These are phyloP conservation scores for Iberis pinnata DNA, from an alignment of 345 rosid species.

Conservation along the genomic window DNA sequence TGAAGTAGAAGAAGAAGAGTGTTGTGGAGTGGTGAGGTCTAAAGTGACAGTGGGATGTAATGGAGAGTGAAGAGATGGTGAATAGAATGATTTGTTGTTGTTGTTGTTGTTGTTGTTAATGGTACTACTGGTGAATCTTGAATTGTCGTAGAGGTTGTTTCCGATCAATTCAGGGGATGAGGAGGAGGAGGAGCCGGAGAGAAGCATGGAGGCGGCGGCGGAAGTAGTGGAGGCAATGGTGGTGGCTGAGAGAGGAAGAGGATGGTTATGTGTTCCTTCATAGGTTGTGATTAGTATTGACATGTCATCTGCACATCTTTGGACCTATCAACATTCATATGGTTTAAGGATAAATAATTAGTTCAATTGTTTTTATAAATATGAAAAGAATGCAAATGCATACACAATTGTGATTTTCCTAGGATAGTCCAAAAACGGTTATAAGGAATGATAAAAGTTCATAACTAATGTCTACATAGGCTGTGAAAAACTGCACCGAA, in stretches of 20 bases:
- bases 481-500: too few species aligned
- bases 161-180: slow-evolving; percentile 38
- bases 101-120: too few species aligned
- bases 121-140: too few species aligned
- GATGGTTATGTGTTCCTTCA: slow-evolving; percentile 73
- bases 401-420: too few species aligned
- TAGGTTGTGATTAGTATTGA: slow-evolving; percentile 71
- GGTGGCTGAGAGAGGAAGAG: slow-evolving; percentile 63
- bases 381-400: background rate
- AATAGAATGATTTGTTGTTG: slow-evolving; percentile 35
- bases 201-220: slow-evolving; percentile 72
- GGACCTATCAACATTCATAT: slow-evolving; percentile 45
- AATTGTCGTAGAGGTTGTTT: slow-evolving; percentile 41
- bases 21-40: slow-evolving; percentile 64
- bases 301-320: slow-evolving; percentile 66
- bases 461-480: too few species aligned
- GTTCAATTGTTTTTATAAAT: background rate
- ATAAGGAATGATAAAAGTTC: too few species aligned
- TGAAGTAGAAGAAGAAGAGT: slow-evolving; percentile 28
- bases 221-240: slow-evolving; percentile 83
- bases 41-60: slow-evolving; percentile 70
- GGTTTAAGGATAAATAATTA: background rate
- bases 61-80: slow-evolving; percentile 33
- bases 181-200: slow-evolving; percentile 63
- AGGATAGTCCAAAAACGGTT: too few species aligned